Base-by-base conservation (phyloP, 257 asterid genomes). In the Nicotiana attenuata region DNA sequence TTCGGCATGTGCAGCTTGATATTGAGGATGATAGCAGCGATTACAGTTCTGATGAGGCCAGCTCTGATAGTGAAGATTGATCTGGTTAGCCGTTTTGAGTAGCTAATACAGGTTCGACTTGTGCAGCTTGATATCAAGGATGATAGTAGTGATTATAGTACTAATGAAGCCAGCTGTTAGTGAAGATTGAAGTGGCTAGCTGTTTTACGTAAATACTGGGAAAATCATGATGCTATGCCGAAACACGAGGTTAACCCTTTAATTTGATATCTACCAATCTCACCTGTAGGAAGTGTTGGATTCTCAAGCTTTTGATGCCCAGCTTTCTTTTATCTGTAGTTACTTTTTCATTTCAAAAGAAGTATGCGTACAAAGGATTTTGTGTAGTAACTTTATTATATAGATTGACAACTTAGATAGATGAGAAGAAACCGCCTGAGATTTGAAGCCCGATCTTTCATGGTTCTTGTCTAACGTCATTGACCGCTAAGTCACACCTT, bases 1-100 rank as follows among this genome's bases (percentile, higher is more conserved):
- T 94, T 59, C 90, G 97, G 85, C 97, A 89, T 22, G 97, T 93
- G 93, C 92, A 92, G 90, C 99, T 96, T 85, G 99, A 94, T 83
- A 91, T 94, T 81, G 97, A 91, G 60, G 94, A 94, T 64, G 94
- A 90, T 76, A 90, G 95, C 80, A 91, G 97, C 77, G 95, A 92
- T 64, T 86, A 89, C 78, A 92, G 97, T 87, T 91, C 94, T 69
- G 98, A 92, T 61, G 90, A 19, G 1, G 95, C 85, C 35, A 91
- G 94, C 86, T 92, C 95, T 68, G 98, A 88, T 28, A 89, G 94
- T 87, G 97, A 94, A 81, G 97, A 89, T 85, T 95, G 89, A 88
- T 78, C 28, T 66, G 55, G 20, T 82, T 38, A 65, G n/a, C 45
- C 50, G 69, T 16, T 56, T 31, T 11, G 56, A 68, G 56, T 38